Base-by-base conservation (phyloP, 2,329 filamentous ascomycete species). In the Verticillium nonalfalfae region DNA sequence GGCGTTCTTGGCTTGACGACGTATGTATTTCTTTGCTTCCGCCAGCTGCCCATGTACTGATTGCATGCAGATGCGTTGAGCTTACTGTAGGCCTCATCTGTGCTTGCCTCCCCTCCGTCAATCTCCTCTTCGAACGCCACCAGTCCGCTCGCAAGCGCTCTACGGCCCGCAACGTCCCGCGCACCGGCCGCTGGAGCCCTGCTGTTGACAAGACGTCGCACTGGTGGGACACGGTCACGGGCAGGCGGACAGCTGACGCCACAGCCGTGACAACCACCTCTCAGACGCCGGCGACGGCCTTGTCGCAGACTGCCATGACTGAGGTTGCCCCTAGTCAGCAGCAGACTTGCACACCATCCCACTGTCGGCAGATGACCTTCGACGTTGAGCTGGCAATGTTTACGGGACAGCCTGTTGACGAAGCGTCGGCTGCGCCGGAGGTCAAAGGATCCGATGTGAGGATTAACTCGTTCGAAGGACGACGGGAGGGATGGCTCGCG, bases 1-100 rank as follows among this genome's bases (percentile, higher is more conserved):
- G 66, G 67, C 5, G 35, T 58, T 1, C 35, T 65, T 21, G 63
- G 63, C n/a, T 13, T 65, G 6, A 26, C 63, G 18, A 65, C 63
- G 63, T 62, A 55, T 38, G 63, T 62, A 11, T 1, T 4, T 26
- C 21, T 9, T 26, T 26, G 26, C 39, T 11, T 21, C 38, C 26
- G n/a, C 15, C 11, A 54, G 57, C 14, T 13, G 15, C 39, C 14
- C 34, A 15, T 21, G 38, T 14, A 6, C 57, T 58, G 72, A 75
- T 10, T 74, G 18, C 11, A 7, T 13, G 13, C 15, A 65, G 65
- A 9, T 61, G 58, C 35, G 59, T 65, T 11, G 65, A 66, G 40
- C 62, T 66, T n/a, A 62, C 65, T 9, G 64, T 66, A 15, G 65
- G 65, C 14, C 26, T 66, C 3, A 59, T 66, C 4, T 66, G 65